Evolutionary conservation across 495 filamentous ascomycete genomes (phyloP), one percentile per base, ranked within the genome.

Genomic region (Aspergillus saccharolyticus): DNA sequence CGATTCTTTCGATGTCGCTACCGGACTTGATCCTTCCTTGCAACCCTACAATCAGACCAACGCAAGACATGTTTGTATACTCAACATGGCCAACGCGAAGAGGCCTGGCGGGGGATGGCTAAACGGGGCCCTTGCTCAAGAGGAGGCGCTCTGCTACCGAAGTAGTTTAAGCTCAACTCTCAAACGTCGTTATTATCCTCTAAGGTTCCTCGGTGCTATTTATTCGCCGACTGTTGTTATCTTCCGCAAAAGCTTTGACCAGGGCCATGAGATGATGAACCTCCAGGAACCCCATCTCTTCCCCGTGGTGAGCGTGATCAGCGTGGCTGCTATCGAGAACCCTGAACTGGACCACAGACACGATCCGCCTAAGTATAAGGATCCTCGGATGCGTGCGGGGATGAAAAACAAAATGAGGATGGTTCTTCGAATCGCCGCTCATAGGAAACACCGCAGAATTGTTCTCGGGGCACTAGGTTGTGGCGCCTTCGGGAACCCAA

Each of bases 391-490:
- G 58, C 68, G 77, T 19, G 75, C 81, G 0, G 50, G 77, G 9
- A 85, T 78, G 63, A 71, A 78, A 56, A 66, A 70, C 15, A 89
- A 87, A 65, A 85, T 89, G 69, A 70, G 83, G 22, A 50, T 81
- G 43, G 72, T 76, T 21, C 71, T 88, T 21, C 76, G 83, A 3
- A 69, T 85, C 18, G 79, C 82, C 17, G 84, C 72, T 9, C 54
- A 60, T 3, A 73, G 78, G 20, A 74, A 71, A 10, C 83, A 86
- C 62, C 69, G 74, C 15, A 71, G 73, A 63, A 60, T 89, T 14
- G 79, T 88, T 14, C 74, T 89, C 2, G 85, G 87, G 0, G 85
- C 86, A 0, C 71, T 88, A 68, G 87, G 87, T 1, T 89, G 86
- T 56, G 85, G 85, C 1, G 82, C 75, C 3, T 88, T 85, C 67